Conservation (phyloP, 768 basidiomycete genomes). For the Pulveroboletus sp. region DNA sequence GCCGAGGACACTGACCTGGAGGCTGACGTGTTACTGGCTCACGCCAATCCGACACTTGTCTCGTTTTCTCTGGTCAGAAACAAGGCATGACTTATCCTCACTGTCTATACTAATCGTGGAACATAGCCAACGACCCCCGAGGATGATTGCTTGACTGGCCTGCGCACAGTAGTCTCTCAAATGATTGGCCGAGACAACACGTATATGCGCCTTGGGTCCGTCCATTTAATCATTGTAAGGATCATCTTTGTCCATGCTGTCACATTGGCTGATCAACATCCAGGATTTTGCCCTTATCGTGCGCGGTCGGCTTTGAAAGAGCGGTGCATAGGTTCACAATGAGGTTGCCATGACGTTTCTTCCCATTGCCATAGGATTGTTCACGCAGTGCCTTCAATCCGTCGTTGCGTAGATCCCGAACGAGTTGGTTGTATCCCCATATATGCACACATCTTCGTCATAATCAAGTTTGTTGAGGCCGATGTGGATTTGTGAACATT, state of each 20-base stretch:
- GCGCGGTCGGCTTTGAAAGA: conserved; percentile 9
- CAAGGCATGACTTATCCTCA: background rate
- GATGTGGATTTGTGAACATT: background rate
- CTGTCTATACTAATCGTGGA: conserved; percentile 4
- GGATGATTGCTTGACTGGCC: conserved; percentile 16
- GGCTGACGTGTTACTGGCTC: background rate
- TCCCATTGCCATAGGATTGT: background rate
- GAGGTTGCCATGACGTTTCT: background rate
- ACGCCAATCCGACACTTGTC: background rate
- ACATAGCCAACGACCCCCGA: conserved; percentile 10
- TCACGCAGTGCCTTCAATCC: background rate
- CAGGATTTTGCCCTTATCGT: conserved; percentile 24
- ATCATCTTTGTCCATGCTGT: background rate
- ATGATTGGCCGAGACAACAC: conserved; percentile 14
- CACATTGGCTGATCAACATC: conserved; percentile 2
- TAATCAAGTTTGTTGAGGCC: conserved; percentile 10
- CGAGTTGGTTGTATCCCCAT: conserved; percentile 3
- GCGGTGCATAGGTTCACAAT: background rate
- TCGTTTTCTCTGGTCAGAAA: conserved; percentile 14
- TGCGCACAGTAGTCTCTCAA: conserved; percentile 20
- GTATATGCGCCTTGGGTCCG: conserved; percentile 10
- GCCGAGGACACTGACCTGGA: conserved; percentile 8
- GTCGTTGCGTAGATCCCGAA: conserved; percentile 1
- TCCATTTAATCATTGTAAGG: conserved; percentile 21
- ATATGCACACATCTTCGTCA: conserved; percentile 4